Conservation (phyloP, 345 rosid species). For the Brassica rapa region DNA sequence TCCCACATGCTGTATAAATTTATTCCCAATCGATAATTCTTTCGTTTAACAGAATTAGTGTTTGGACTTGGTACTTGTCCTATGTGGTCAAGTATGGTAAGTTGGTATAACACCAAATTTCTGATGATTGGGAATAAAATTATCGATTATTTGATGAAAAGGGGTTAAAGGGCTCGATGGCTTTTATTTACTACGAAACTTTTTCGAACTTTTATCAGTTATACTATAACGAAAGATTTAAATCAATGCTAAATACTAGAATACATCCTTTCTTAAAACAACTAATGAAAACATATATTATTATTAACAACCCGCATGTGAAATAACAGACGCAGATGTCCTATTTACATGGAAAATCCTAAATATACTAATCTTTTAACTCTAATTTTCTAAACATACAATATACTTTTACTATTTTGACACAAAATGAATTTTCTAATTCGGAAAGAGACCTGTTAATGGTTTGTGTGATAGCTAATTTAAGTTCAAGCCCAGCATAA, state of each 20-base stretch:
- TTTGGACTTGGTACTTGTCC: not conserved
- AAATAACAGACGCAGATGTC: no score
- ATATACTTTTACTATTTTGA: not conserved
- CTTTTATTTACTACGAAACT: not conserved
- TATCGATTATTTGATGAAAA: not conserved
- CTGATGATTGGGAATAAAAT: not conserved
- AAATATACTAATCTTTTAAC: not conserved
- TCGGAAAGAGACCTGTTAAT: not conserved
- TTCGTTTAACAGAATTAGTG: not conserved
- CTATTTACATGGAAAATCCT: not conserved
- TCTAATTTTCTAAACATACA: not conserved
- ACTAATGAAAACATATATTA: not conserved
- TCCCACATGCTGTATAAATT: no score
- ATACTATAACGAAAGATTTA: not conserved
- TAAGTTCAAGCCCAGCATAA: not conserved
- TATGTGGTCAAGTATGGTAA: not conserved
- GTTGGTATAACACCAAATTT: not conserved
- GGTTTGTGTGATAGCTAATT: not conserved
- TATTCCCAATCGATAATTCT: no score
- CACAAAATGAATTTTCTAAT: no score
- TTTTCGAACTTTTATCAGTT: not conserved
- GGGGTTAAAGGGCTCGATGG: not conserved
- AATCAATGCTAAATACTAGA: not conserved
- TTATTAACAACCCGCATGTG: not conserved
- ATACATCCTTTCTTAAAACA: not conserved